Evolutionary conservation across 2,329 filamentous ascomycete genomes (phyloP), one percentile per base, ranked within the genome.

Genomic region (Stemphylium vesicarium): DNA sequence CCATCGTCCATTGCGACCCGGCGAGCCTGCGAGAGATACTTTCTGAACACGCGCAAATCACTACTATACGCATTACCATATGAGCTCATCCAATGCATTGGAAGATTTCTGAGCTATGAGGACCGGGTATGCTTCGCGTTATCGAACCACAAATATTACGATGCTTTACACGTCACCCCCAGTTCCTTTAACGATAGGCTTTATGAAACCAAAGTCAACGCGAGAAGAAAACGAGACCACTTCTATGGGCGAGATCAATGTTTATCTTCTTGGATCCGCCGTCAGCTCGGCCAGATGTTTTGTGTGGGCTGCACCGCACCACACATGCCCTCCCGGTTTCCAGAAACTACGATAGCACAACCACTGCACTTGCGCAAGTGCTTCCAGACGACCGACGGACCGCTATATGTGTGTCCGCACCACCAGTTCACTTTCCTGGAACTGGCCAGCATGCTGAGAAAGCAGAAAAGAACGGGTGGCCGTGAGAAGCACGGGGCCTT

Each of bases 81-180:
- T n/a, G 50, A 47, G 16, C 15, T 47, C 31, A 6, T 47, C 10
- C 35, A 40, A 10, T 29, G 20, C 12, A 46, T 52, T n/a, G 36
- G 41, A 11, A 22, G 10, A 13, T 46, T 40, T 7, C 31, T 52
- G 26, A 20, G 33, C 20, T 32, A 52, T 15, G 16, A 8, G n/a
- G 42, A 52, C 29, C 40, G 20, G 15, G 16, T 11, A 22, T 52
- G 50, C 31, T 36, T 52, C 36, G 42, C 29, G 18, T 9, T 47
- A 18, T 47, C 50, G 12, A 40, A 20, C 10, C 29, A 38, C 12
- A 52, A 47, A 31, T 41, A 44, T 18, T 5, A 12, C 29, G 12
- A 47, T 20, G 39, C 38, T n/a, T n/a, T 50, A 8, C 10, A 15
- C 20, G n/a, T 18, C 4, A 8, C 18, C 3, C 18, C 13, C 18